Percentiles rank a stretch among this genome's conserved stretches.
phyloP scores from a whole-genome alignment of 2,329 filamentous ascomycete species.

The Bipolaris gigantea region DNA sequence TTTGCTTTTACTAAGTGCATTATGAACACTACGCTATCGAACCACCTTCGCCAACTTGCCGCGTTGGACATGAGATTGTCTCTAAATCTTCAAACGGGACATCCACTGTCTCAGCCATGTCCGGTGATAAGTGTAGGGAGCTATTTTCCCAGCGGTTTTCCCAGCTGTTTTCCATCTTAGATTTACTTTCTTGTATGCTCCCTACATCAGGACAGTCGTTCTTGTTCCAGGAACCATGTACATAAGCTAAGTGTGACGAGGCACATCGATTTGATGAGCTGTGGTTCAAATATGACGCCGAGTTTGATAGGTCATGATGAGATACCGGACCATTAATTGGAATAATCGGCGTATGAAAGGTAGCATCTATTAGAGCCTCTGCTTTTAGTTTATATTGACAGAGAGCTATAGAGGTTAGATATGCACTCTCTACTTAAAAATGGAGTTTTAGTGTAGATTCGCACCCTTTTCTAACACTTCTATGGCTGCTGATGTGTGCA shows the following conservation, averaged over 20 bases:
- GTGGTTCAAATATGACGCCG: neutral
- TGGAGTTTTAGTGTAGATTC: constrained; percentile 2
- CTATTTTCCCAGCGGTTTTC: constrained; percentile 9
- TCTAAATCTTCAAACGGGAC: neutral
- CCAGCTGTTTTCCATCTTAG: constrained; percentile 3
- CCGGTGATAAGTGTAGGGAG: constrained; percentile 13
- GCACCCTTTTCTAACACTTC: constrained; percentile 10
- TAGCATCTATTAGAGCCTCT: neutral
- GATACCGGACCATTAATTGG: neutral
- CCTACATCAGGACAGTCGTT: neutral
- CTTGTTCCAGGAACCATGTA: neutral
- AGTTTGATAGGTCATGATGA: constrained; percentile 1
- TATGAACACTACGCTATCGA: neutral
- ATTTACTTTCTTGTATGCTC: neutral
- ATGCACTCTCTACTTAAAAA: constrained; percentile 2
- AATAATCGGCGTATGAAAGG: neutral
- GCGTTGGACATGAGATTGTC: neutral
- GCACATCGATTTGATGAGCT: neutral
- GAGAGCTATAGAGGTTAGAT: constrained; percentile 9
- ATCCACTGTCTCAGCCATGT: constrained; percentile 1
- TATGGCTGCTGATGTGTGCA: constrained; percentile 7
- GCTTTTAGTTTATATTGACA: neutral
- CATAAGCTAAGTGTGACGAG: neutral
- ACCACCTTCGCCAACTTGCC: neutral
- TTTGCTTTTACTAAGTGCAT: neutral